Evolutionary conservation across 2,329 filamentous ascomycete species (phyloP), one percentile per base, ranked within the genome.

Genomic region (Paraconiothyrium sp.): DNA sequence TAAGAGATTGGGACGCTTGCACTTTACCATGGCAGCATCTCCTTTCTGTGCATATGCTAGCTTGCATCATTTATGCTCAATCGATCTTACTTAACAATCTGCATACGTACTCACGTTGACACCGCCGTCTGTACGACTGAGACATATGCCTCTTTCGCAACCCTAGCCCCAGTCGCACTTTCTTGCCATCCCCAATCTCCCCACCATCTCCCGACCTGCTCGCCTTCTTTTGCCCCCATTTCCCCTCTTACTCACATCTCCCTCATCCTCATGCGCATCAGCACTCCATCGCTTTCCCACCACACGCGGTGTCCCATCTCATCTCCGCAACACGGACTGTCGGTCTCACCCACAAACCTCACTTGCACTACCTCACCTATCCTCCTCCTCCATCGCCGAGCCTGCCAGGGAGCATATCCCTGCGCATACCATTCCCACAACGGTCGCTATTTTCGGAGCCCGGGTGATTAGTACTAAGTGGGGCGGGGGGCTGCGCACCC

Each of bases 311-410:
- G n/a, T 24, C 20, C 6, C 7, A 14, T 48, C 24, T 48, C 46
- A 48, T 48, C 46, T 48, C 46, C 46, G 46, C 46, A 48, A 48
- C 46, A 48, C 46, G 46, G 24, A 4, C 46, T 47, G 43, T 20
- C 43, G 20, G 20, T 46, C 43, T 46, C 43, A 46, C 43, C n/a
- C 20, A 13, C n/a, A 10, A 4, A 22, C 10, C 8, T 20, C 9
- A 20, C 20, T 24, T 24, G 20, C 13, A 20, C 43, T 13, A 46
- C 43, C 20, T 24, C 11, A 24, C 24, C 11, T 14, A 32, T 24
- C 9, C 44, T 20, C 41, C 13, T 30, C 27, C 27, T 4, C 6
- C 4, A 4, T 30, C 27, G 27, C 6, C 4, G 27, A 30, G 20
- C 6, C 44, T 22, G 43, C n/a, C 22, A 24, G 20, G 7, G 6